These are phyloP conservation scores for Cetradonia linearis DNA, from an alignment of 495 filamentous ascomycete species.

Conservation along the genomic window DNA sequence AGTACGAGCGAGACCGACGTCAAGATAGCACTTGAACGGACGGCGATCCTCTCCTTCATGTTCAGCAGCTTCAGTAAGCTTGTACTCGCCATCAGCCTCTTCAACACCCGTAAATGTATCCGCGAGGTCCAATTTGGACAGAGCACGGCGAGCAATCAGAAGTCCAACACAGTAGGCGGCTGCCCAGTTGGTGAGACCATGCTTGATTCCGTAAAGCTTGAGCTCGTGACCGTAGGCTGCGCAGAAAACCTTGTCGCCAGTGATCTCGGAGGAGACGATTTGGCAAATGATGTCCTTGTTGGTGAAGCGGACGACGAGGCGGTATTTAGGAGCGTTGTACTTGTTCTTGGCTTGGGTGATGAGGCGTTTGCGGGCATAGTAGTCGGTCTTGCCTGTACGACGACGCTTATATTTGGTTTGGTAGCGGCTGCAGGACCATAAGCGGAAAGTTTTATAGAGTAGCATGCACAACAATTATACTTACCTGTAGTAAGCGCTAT, in stretches of 20 bases:
- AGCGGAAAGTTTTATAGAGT: slow-evolving; percentile 8
- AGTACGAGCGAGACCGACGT: slow-evolving; percentile 93
- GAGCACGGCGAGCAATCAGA: slow-evolving; percentile 87
- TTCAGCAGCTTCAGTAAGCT: slow-evolving; percentile 83
- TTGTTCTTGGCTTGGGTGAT: slow-evolving; percentile 99
- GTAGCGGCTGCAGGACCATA: slow-evolving; percentile 60
- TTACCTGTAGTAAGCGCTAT: slow-evolving; percentile 94
- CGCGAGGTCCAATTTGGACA: slow-evolving; percentile 91
- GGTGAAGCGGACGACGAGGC: slow-evolving; percentile 99
- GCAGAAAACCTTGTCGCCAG: slow-evolving; percentile 90
- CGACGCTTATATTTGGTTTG: slow-evolving; percentile 99
- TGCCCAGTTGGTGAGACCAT: slow-evolving; percentile 99
- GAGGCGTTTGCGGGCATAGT: slow-evolving; percentile 98
- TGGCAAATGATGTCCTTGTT: slow-evolving; percentile 98
- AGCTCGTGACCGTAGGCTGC: slow-evolving; percentile 97
- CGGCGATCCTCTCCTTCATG: slow-evolving; percentile 73
- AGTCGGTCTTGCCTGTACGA: slow-evolving; percentile 96
- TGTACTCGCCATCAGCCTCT: slow-evolving; percentile 90
- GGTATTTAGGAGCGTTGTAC: slow-evolving; percentile 99
- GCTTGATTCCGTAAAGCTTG: slow-evolving; percentile 87
- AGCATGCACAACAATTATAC: slow-evolving; percentile 25
- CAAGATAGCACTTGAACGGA: slow-evolving; percentile 97
- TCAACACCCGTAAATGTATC: slow-evolving; percentile 87
- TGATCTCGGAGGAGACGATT: slow-evolving; percentile 93
- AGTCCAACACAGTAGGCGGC: slow-evolving; percentile 95